Evolutionary conservation across 2,329 filamentous ascomycete genomes (phyloP).

Genomic region (Neocucurbitaria cava): DNA sequence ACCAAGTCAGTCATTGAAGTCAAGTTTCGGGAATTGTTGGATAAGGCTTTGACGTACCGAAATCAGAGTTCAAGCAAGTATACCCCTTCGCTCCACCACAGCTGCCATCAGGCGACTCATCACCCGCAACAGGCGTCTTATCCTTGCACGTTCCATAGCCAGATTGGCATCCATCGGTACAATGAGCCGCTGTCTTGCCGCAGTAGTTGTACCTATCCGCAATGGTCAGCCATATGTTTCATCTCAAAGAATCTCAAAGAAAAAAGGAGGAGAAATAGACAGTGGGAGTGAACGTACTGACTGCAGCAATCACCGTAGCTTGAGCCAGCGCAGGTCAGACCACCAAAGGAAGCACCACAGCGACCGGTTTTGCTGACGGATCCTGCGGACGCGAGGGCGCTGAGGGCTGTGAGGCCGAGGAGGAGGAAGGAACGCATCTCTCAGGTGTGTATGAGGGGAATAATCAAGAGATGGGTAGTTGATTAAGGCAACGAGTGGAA

Average conservation of each 20-base stretch:
- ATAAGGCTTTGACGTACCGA: not conserved
- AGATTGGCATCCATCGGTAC: slow-evolving; percentile 29
- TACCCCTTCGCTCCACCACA: slow-evolving; percentile 2
- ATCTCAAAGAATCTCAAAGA: too few species aligned
- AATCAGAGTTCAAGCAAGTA: not conserved
- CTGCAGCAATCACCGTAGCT: slow-evolving; percentile 52
- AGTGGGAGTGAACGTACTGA: too few species aligned
- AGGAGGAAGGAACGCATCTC: not conserved
- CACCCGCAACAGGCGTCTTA: not conserved
- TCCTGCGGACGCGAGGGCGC: not conserved
- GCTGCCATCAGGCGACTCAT: not conserved
- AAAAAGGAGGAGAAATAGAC: too few species aligned
- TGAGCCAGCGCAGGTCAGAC: slow-evolving; percentile 21
- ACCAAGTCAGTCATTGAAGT: too few species aligned
- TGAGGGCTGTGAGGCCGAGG: not conserved
- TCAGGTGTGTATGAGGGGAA: not conserved
- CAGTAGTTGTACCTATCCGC: slow-evolving; percentile 53
- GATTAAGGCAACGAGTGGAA: not conserved
- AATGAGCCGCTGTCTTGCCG: slow-evolving; percentile 24
- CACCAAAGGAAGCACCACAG: not conserved
- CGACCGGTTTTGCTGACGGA: not conserved
- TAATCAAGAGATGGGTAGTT: too few species aligned
- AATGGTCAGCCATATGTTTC: too few species aligned
- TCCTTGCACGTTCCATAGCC: slow-evolving; percentile 25
- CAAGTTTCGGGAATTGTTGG: too few species aligned